Evolutionary conservation across 2,329 filamentous ascomycete genomes (phyloP), one percentile per base, ranked within the genome.

Genomic region (Aspergillus aculeatus): DNA sequence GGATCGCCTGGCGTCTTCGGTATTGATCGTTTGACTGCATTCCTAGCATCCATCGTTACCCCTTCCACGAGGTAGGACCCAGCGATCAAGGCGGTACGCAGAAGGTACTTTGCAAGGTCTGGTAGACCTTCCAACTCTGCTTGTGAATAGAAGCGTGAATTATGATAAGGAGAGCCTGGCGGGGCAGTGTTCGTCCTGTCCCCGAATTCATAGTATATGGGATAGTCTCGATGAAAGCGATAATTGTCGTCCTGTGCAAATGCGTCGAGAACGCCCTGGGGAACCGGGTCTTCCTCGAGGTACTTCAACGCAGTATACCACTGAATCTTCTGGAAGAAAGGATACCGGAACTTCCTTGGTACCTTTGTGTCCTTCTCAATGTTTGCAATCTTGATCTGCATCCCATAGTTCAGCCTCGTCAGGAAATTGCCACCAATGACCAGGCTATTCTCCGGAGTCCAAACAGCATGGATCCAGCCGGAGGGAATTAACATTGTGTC

Each of bases 401-500:
- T 87, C 58, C 82, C 82, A 69, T 86, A 88, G 60, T 88, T 86
- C 71, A 88, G 79, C 57, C 83, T 78, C 5, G 86, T 89, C 49
- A 89, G 76, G 66, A 89, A 89, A 67, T 89, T 89, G 54, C 87
- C 87, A n/a, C 87, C 87, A 62, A 89, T 88, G 29, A 89, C 87
- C 52, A 89, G 75, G 66, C 86, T 89, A 67, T 89, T 86, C 66
- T 86, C 83, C 0, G 87, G 87, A 10, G 87, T 89, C 85, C 87
- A 89, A 7, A 89, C 87, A 24, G 87, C 86, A 68, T 89, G 87
- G 55, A 89, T 89, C 87, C 87, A 89, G 21, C 87, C 87, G 35
- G 87, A 88, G 4, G 87, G 87, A 63, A 89, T 89, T 48, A 89
- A 77, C 83, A 89, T 89, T 3, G 87, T 89, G 68, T 89, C 87